phyloP scores from a whole-genome alignment of 495 filamentous ascomycete genomes.

The Diplogelasinospora grovesii region DNA sequence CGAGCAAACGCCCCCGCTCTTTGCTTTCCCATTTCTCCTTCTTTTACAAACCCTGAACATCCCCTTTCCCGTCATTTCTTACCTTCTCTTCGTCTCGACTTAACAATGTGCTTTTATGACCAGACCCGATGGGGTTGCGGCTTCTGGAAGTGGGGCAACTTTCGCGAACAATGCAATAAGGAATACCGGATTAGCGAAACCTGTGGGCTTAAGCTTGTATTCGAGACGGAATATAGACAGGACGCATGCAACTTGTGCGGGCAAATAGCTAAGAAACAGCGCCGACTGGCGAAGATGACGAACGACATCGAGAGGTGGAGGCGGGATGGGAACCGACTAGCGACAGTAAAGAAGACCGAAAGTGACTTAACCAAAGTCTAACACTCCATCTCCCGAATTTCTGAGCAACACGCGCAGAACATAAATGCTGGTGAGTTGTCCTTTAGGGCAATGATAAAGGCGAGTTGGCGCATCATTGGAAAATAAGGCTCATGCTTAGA shows the following conservation, averaged over 20 bases:
- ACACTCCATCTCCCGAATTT: no score
- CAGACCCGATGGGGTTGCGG: slow-evolving; percentile 61
- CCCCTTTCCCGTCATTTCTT: no score
- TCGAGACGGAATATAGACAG: slow-evolving; percentile 52
- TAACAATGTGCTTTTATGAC: slow-evolving; percentile 63
- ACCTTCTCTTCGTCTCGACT: no score
- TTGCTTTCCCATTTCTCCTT: no score
- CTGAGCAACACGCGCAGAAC: no score
- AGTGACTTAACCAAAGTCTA: slow-evolving; percentile 45
- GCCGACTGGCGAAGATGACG: slow-evolving; percentile 66
- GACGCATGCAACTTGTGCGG: slow-evolving; percentile 79
- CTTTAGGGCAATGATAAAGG: no score
- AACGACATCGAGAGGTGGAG: slow-evolving; percentile 79
- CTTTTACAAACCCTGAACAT: no score
- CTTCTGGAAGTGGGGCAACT: slow-evolving; percentile 94
- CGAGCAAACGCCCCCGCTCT: no score
- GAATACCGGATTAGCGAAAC: slow-evolving; percentile 98
- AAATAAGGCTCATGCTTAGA: no score
- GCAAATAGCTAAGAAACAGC: slow-evolving; percentile 80
- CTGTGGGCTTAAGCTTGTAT: slow-evolving; percentile 90
- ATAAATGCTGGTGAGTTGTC: no score
- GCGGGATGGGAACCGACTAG: slow-evolving; percentile 61
- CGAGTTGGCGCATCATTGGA: no score
- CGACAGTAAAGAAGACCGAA: slow-evolving; percentile 73
- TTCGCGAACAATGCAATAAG: slow-evolving; percentile 88